Conservation (phyloP, 1,139 yeast genomes). For the Blastobotrys persicus region DNA sequence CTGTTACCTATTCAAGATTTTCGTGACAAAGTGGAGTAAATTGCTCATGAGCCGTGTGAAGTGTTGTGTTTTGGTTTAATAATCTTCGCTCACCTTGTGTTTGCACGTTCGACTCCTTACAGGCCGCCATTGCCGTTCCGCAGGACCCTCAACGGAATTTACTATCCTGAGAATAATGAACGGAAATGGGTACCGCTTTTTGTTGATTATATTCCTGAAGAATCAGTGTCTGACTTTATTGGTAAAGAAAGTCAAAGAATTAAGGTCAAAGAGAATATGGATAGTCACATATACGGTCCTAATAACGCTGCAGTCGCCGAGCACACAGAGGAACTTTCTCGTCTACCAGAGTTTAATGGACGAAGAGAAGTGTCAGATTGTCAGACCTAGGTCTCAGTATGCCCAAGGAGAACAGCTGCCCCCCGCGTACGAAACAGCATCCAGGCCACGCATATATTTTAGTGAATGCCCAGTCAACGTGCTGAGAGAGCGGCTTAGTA, state of each 20-base stretch:
- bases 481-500: slow-evolving; percentile 4
- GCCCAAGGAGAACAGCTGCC: neutral
- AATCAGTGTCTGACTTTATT: neutral
- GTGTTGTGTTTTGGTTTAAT: slow-evolving; percentile 8
- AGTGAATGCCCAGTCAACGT: neutral
- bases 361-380: neutral
- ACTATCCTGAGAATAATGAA: slow-evolving; percentile 1
- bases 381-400: neutral
- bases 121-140: neutral
- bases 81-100: slow-evolving; percentile 7
- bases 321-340: neutral
- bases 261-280: slow-evolving; percentile 1
- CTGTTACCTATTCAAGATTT: slow-evolving; percentile 2
- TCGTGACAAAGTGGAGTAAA: neutral
- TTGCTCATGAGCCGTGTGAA: slow-evolving; percentile 6
- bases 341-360: neutral
- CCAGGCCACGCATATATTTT: neutral
- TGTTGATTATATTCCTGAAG: slow-evolving; percentile 1
- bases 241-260: neutral
- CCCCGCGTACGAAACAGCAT: neutral
- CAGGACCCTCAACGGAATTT: neutral
- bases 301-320: slow-evolving; percentile 1
- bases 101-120: neutral
- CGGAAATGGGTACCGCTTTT: neutral
- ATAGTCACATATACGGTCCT: neutral